Percentiles rank a stretch among this genome's conserved stretches.
Conservation (phyloP, 2,329 filamentous ascomycete genomes). For the Herpotrichia juniperi region DNA sequence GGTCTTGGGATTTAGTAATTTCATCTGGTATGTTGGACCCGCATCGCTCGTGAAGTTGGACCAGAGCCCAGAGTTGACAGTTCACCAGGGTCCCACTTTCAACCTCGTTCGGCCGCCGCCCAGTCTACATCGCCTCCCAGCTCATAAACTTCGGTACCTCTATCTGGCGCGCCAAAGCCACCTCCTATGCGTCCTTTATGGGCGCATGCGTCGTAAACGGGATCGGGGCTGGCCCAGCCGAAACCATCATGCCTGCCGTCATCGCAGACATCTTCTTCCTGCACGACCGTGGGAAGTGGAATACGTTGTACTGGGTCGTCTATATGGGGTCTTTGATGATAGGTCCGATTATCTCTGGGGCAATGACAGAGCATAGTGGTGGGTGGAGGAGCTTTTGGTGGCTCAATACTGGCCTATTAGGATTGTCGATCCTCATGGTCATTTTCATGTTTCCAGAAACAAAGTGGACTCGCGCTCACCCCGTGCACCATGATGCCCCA, state of each 20-base stretch:
- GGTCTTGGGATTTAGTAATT: slow-evolving; percentile 65
- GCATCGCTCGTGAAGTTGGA: too few species aligned
- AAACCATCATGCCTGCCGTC: slow-evolving; percentile 67
- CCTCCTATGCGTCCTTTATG: slow-evolving; percentile 67
- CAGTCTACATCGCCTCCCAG: slow-evolving; percentile 59
- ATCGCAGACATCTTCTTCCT: slow-evolving; percentile 71
- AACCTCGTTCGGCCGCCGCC: slow-evolving; percentile 61
- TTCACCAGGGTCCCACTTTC: slow-evolving; percentile 59
- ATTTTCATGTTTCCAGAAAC: slow-evolving; percentile 70
- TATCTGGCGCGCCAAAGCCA: slow-evolving; percentile 65
- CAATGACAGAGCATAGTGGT: slow-evolving; percentile 59
- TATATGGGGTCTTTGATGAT: slow-evolving; percentile 69
- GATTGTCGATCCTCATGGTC: slow-evolving; percentile 56
- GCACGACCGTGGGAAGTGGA: slow-evolving; percentile 68
- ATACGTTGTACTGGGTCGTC: slow-evolving; percentile 65
- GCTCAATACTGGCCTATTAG: slow-evolving; percentile 65
- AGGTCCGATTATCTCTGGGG: slow-evolving; percentile 62
- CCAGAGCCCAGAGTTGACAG: background rate
- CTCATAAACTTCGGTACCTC: slow-evolving; percentile 59
- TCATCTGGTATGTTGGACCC: slow-evolving; percentile 56
- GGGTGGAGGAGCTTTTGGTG: slow-evolving; percentile 71
- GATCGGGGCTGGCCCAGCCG: slow-evolving; percentile 66
- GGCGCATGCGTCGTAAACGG: slow-evolving; percentile 67
- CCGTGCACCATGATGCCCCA: slow-evolving; percentile 24
- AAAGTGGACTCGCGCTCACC: slow-evolving; percentile 59